phyloP scores from a whole-genome alignment of 495 filamentous ascomycete species.

The Tuber magnatum region DNA sequence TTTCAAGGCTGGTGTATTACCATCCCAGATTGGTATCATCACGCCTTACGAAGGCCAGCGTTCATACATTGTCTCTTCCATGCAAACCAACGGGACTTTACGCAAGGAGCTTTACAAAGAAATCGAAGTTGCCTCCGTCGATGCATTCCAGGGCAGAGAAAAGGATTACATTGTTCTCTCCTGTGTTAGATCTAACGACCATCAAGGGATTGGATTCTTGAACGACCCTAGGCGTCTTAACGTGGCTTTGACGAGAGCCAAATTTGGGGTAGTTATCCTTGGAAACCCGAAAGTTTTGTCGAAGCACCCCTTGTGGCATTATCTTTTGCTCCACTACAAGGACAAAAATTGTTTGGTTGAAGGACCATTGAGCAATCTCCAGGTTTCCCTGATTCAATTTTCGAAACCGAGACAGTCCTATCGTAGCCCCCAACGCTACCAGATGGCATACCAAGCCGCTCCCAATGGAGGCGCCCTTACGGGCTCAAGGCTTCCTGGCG shows the following conservation, averaged over 20 bases:
- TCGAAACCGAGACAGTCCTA: conserved; percentile 86
- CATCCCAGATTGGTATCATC: conserved; percentile 89
- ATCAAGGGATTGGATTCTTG: conserved; percentile 98
- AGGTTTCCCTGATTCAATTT: conserved; percentile 91
- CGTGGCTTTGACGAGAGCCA: conserved; percentile 94
- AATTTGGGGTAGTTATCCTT: conserved; percentile 90
- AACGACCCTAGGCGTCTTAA: conserved; percentile 97
- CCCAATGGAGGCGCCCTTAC: conserved; percentile 44
- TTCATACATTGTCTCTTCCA: conserved; percentile 96
- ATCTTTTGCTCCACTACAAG: conserved; percentile 93
- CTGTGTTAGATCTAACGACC: conserved; percentile 97
- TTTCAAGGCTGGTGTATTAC: conserved; percentile 97
- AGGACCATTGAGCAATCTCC: conserved; percentile 90
- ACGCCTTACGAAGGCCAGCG: conserved; percentile 98
- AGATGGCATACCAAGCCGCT: conserved; percentile 69
- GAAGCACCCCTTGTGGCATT: conserved; percentile 98
- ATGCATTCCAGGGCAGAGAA: conserved; percentile 97
- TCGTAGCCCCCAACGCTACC: conserved; percentile 81
- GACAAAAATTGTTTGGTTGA: conserved; percentile 94
- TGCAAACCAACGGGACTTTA: conserved; percentile 94
- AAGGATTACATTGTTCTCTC: conserved; percentile 99
- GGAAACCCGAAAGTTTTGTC: conserved; percentile 97
- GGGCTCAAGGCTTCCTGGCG: conserved; percentile 39
- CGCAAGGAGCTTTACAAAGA: conserved; percentile 99
- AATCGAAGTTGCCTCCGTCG: conserved; percentile 95